These are phyloP conservation scores for Mycena vulgaris DNA, from an alignment of 768 basidiomycete species.

Conservation along the genomic window DNA sequence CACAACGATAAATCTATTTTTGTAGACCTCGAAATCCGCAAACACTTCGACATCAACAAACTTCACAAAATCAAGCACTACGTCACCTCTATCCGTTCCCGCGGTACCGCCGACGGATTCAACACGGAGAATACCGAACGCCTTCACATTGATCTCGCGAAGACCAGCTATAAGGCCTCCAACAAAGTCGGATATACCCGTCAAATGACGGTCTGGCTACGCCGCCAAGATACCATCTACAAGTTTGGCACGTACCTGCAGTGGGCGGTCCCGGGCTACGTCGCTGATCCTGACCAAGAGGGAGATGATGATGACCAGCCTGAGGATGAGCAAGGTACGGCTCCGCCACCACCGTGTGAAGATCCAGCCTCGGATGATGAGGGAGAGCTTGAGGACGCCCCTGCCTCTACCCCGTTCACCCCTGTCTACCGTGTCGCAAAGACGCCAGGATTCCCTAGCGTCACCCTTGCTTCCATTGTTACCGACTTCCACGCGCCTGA, in stretches of 20 bases:
- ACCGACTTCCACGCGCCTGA: not conserved
- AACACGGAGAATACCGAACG: constrained; percentile 50
- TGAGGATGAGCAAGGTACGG: not conserved
- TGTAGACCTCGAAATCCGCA: too few relatives aligned
- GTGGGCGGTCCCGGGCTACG: constrained; percentile 11
- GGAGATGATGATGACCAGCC: not conserved
- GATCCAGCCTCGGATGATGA: not conserved
- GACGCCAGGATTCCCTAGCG: not conserved
- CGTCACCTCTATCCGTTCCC: constrained; percentile 39
- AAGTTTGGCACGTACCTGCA: constrained; percentile 1
- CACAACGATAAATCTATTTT: too few relatives aligned
- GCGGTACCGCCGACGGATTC: constrained; percentile 45
- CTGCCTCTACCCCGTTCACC: not conserved
- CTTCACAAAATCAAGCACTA: constrained; percentile 48
- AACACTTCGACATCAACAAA: too few relatives aligned
- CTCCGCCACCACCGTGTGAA: not conserved
- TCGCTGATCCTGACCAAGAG: not conserved
- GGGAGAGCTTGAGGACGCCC: not conserved
- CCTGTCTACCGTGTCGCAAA: not conserved
- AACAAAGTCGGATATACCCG: constrained; percentile 43
- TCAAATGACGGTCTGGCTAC: constrained; percentile 56
- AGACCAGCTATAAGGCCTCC: constrained; percentile 43
- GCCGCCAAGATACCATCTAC: constrained; percentile 43
- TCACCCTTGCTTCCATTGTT: not conserved
- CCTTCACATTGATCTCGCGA: constrained; percentile 52